Percentiles rank a stretch among this genome's conserved stretches.
These are phyloP conservation scores for Cyberlindnera saturnus DNA, from an alignment of 805 yeast species.

Conservation along the genomic window DNA sequence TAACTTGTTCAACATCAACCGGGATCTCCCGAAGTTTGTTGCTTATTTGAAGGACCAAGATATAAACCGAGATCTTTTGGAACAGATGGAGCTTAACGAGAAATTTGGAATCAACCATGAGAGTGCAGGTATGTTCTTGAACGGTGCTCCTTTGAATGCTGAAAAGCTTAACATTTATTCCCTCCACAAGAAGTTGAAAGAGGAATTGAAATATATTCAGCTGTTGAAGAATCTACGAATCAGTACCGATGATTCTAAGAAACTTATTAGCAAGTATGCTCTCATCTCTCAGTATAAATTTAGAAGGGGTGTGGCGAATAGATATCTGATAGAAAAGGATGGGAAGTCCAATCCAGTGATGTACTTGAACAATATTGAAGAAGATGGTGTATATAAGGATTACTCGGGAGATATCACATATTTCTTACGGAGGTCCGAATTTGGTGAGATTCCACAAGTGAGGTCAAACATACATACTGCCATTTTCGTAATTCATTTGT, in stretches of 20 bases:
- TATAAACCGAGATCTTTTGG: conserved; percentile 22
- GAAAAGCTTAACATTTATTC: conserved; percentile 38
- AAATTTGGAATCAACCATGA: conserved; percentile 33
- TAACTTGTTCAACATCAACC: conserved; percentile 33
- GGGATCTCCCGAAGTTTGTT: conserved; percentile 53
- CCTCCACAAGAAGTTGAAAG: conserved; percentile 32
- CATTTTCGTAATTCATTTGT: conserved; percentile 61
- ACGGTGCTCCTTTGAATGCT: conserved; percentile 58
- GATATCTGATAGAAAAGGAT: conserved; percentile 24
- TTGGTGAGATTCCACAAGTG: conserved; percentile 63
- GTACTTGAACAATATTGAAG: conserved; percentile 74
- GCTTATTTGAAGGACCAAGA: conserved; percentile 21
- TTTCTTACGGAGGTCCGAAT: conserved; percentile 40
- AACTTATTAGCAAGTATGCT: conserved; percentile 36
- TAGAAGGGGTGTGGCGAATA: conserved; percentile 7
- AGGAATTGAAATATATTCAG: conserved; percentile 28
- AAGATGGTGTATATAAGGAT: conserved; percentile 46
- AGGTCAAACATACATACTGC: conserved; percentile 71
- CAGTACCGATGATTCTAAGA: conserved; percentile 26
- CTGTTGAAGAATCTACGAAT: conserved; percentile 28
- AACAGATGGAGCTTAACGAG: conserved; percentile 27
- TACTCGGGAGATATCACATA: conserved; percentile 39
- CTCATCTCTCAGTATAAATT: conserved; percentile 19
- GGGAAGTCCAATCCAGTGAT: conserved; percentile 36
- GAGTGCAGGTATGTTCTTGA: conserved; percentile 51